phyloP scores from a whole-genome alignment of 345 rosid genomes.

The Camelina laxa region DNA sequence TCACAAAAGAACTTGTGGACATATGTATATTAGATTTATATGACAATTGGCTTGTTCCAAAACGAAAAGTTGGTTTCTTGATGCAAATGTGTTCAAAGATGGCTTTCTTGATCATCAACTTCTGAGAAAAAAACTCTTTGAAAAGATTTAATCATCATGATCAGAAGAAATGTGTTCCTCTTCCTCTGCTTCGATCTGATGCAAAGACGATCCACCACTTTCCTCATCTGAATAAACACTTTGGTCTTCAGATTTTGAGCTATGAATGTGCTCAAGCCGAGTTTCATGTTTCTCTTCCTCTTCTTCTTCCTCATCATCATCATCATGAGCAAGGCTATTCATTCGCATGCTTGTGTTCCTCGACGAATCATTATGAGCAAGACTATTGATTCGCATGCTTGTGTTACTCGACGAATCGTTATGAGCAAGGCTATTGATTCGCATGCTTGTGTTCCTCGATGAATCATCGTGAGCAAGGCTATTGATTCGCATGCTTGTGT shows the following conservation, averaged over 20 bases:
- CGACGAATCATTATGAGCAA: slow-evolving; percentile 18
- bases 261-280: slow-evolving; percentile 35
- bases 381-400: slow-evolving; percentile 28
- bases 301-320: not conserved
- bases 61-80: slow-evolving; percentile 15
- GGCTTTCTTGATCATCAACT: slow-evolving; percentile 19
- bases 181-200: slow-evolving; percentile 24
- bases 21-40: slow-evolving; percentile 36
- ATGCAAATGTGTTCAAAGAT: slow-evolving; percentile 24
- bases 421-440: slow-evolving; percentile 24
- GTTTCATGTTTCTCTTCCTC: slow-evolving; percentile 19
- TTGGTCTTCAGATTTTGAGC: slow-evolving; percentile 36
- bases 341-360: slow-evolving; percentile 2
- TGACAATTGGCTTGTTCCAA: slow-evolving; percentile 23
- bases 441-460: slow-evolving; percentile 23
- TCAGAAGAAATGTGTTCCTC: slow-evolving; percentile 34
- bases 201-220: slow-evolving; percentile 23
- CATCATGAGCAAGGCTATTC: too few relatives aligned
- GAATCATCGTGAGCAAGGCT: slow-evolving; percentile 31
- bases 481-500: slow-evolving; percentile 27
- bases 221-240: slow-evolving; percentile 36
- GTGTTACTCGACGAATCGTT: slow-evolving; percentile 12
- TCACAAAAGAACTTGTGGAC: slow-evolving; percentile 33
- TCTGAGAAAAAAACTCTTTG: slow-evolving; percentile 2
- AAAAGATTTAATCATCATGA: slow-evolving; percentile 27